A percentile compares a stretch with the other conserved stretches of the same genome.
These are phyloP conservation scores for Persicaria tinctoria DNA, from an alignment of 148 eudicot species.

Conservation along the genomic window DNA sequence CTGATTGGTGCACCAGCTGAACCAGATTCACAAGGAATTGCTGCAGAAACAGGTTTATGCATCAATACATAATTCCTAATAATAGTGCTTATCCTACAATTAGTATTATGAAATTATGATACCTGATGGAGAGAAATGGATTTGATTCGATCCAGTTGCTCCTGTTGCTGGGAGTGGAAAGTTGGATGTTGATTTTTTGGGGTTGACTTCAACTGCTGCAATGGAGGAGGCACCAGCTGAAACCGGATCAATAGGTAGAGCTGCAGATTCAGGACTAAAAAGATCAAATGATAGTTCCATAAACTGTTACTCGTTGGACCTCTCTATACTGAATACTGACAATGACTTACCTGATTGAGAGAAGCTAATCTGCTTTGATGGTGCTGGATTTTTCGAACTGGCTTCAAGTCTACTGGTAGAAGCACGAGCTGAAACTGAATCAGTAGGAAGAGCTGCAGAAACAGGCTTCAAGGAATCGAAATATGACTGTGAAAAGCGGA, in stretches of 20 bases:
- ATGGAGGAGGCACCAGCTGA: background rate
- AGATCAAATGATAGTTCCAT: background rate
- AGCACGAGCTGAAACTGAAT: background rate
- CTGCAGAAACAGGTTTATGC: conserved; percentile 5
- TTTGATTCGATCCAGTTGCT: background rate
- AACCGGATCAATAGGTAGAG: background rate
- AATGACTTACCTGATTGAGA: conserved; percentile 8
- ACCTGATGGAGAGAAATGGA: conserved; percentile 8
- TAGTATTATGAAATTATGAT: background rate
- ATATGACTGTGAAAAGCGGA: background rate
- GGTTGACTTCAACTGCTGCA: background rate
- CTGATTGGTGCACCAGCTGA: conserved; percentile 5
- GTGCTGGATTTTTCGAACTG: background rate
- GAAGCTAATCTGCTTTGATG: background rate
- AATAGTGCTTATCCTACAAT: background rate
- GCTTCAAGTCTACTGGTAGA: conserved; percentile 2
- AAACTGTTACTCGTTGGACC: background rate
- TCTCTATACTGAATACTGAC: background rate
- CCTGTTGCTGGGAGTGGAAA: conserved; percentile 4
- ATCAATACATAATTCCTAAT: background rate
- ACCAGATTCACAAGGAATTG: background rate
- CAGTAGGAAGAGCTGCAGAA: background rate
- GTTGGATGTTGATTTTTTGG: background rate
- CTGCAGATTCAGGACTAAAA: background rate
- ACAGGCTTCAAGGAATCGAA: background rate